Evolutionary conservation across 163 green algal genomes (phyloP), one percentile per base, ranked within the genome.

Genomic region (Scenedesmus sp.): DNA sequence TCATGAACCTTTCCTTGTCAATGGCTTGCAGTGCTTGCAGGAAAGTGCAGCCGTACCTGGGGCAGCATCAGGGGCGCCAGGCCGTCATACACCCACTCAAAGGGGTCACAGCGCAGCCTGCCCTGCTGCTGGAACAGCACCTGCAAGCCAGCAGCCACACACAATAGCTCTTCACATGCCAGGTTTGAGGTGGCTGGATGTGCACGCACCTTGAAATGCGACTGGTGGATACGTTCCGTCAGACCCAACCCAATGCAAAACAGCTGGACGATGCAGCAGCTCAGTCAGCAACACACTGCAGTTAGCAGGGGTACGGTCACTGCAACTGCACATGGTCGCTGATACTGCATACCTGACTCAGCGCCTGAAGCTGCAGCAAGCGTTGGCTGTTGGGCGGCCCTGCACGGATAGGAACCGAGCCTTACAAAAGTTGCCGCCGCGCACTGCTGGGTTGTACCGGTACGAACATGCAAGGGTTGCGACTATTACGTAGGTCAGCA

Each of bases 21-120:
- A 64, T 9, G 16, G 62, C 62, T 70, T 9, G 16, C 66, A 76
- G 15, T 16, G 6, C 16, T 4, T 76, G 66, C 66, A 23, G 62
- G 66, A 8, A 70, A 15, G 10, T 20, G 62, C 62, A 70, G 13
- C 8, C 74, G 4, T 10, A 84, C 76, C 76, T 84, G 76, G 1
- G 91, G 89, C 34, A 97, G 86, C 83, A 97, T 64, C 77, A 97
- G 82, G 16, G 96, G 96, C 1, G 82, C 62, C 60, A 98, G 88
- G 12, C 96, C 96, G 26, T 97, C 96, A 82, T 98, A 98, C n/a
- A 97, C 94, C 96, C 96, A 98, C 94, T 98, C 96, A 93, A 98
- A 96, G 0, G 96, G 96, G 60, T 95, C 92, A 26, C 95, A 90
- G n/a, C 88, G 82, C 82, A 96, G 93, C 54, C 87, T 66, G 83